A percentile compares a stretch with the other conserved stretches of the same genome.
Evolutionary conservation across 2,329 filamentous ascomycete species (phyloP).

Genomic region (Penicillium paneum): DNA sequence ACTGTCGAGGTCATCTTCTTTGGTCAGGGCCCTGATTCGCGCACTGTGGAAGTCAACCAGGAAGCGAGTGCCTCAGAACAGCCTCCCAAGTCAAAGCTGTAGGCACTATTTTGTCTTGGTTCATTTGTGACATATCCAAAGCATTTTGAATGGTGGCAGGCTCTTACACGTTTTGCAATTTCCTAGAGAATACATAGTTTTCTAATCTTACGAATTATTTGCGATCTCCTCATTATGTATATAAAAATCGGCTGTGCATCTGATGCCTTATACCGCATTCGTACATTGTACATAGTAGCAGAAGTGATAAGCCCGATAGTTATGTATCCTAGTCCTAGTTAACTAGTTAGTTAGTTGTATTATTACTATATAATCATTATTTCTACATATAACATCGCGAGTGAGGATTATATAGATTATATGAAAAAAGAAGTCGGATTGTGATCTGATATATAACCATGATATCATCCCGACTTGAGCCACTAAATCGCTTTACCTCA

Average conservation of each 20-base stretch:
- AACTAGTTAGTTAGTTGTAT: too few species aligned
- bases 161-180: background rate
- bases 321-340: background rate
- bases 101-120: background rate
- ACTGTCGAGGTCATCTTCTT: conserved; percentile 99
- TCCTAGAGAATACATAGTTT: background rate
- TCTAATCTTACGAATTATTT: background rate
- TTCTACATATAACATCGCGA: background rate
- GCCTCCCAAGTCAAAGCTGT: conserved; percentile 50
- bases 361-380: background rate
- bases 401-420: too few species aligned
- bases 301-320: background rate
- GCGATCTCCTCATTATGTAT: background rate
- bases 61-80: conserved; percentile 70
- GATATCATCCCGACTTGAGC: background rate
- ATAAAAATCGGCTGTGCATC: background rate
- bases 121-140: background rate
- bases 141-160: background rate
- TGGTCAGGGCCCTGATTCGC: conserved; percentile 71
- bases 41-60: conserved; percentile 76
- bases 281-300: background rate
- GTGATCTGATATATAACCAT: background rate
- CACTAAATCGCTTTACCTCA: too few species aligned
- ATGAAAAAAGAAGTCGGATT: background rate
- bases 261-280: background rate